Conservation (phyloP, 73 alveolate genomes). For the Tetrahymena thermophila region DNA sequence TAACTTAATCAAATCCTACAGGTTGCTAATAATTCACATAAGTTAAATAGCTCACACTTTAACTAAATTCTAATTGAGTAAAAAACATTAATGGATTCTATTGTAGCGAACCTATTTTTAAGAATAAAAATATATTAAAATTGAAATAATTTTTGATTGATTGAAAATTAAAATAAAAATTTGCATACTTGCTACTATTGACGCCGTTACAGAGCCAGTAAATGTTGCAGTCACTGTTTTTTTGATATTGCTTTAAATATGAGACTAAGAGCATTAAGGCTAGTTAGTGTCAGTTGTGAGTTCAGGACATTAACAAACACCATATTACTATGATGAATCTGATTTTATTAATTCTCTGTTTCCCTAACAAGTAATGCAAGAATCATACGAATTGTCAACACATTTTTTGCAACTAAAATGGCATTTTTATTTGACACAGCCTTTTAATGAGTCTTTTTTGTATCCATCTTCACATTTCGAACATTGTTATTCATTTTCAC, state of each 20-base stretch:
- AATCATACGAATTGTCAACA: not conserved
- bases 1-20: not conserved
- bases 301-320: not conserved
- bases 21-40: not conserved
- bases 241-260: no score
- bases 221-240: not conserved
- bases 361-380: not conserved
- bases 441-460: no score
- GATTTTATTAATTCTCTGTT: not conserved
- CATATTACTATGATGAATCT: not conserved
- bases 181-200: not conserved
- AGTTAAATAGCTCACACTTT: not conserved
- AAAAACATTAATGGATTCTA: not conserved
- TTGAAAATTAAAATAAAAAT: no score
- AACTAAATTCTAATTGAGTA: not conserved
- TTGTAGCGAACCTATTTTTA: no score
- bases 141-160: no score
- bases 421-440: not conserved
- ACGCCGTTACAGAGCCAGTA: not conserved
- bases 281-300: not conserved
- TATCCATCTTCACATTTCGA: not conserved
- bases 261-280: not conserved
- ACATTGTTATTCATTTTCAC: not conserved
- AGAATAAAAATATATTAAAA: no score
- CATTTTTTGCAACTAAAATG: not conserved